Evolutionary conservation across 2,329 filamentous ascomycete species (phyloP).

Genomic region (Akanthomyces dipterigenus): DNA sequence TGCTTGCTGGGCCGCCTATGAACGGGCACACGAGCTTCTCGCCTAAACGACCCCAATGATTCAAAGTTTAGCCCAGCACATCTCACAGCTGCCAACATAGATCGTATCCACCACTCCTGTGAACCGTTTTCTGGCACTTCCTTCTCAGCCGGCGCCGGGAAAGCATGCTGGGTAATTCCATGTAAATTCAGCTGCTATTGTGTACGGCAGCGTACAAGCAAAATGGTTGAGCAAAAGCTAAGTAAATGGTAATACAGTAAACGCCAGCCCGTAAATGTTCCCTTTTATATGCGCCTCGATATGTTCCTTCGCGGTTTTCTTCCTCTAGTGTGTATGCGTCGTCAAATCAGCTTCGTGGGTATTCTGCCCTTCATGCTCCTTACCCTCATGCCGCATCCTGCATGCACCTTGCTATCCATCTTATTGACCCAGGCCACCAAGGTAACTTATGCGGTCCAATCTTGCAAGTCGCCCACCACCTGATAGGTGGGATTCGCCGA

Average conservation of each 20-base stretch:
- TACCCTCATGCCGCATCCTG: neutral
- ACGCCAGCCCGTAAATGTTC: neutral
- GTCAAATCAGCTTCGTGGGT: neutral
- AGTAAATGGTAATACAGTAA: neutral
- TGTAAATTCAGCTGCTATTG: neutral
- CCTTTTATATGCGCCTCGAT: neutral
- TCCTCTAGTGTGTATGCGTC: neutral
- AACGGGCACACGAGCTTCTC: too few relatives aligned
- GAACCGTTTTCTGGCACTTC: too few relatives aligned
- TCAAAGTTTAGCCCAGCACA: too few relatives aligned
- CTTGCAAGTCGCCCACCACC: slow-evolving; percentile 33
- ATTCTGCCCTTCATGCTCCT: neutral
- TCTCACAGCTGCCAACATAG: too few relatives aligned
- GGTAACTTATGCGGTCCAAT: slow-evolving; percentile 17
- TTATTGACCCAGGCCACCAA: neutral
- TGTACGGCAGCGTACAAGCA: neutral
- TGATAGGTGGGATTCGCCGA: slow-evolving; percentile 37
- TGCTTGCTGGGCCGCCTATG: too few relatives aligned
- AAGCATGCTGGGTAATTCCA: neutral
- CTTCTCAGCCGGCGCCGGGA: neutral
- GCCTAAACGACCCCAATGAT: too few relatives aligned
- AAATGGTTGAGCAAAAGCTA: neutral
- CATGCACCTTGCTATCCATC: neutral
- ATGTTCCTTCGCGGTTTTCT: neutral
- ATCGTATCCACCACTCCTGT: too few relatives aligned